Evolutionary conservation across 257 asterid species (phyloP).

Genomic region (Ocimum tenuiflorum): DNA sequence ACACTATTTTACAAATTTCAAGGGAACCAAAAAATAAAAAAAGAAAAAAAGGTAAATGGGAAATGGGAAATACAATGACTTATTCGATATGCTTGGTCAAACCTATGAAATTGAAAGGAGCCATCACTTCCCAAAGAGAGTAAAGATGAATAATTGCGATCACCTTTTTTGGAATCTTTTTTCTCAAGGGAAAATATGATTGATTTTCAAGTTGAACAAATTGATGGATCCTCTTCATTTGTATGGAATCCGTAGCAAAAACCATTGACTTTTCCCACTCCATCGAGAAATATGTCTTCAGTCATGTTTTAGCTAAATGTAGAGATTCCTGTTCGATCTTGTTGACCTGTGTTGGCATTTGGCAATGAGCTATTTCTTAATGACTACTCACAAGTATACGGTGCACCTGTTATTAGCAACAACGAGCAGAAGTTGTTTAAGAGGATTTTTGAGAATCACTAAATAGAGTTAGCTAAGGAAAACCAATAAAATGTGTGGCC

Average conservation of each 20-base stretch:
- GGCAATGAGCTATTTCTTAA: too few relatives aligned
- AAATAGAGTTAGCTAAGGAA: too few relatives aligned
- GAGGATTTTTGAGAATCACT: too few relatives aligned
- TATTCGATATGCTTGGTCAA: not conserved
- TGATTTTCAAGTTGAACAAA: not conserved
- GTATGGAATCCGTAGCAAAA: not conserved
- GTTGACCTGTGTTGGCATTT: too few relatives aligned
- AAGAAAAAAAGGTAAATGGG: not conserved
- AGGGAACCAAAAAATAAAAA: too few relatives aligned
- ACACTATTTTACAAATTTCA: conserved; percentile 2
- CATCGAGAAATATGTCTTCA: too few relatives aligned
- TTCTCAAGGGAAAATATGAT: conserved; percentile 6
- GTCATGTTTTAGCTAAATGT: not conserved
- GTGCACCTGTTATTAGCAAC: too few relatives aligned
- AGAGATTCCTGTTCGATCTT: too few relatives aligned
- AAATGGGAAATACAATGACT: not conserved
- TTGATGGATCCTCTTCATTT: conserved; percentile 3
- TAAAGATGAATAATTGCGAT: not conserved
- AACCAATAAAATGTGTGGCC: too few relatives aligned
- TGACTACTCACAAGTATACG: too few relatives aligned
- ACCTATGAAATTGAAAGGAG: not conserved
- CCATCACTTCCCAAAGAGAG: conserved; percentile 9
- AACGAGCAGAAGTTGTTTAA: too few relatives aligned
- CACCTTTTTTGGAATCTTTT: not conserved
- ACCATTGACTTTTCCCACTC: not conserved